A percentile compares a stretch with the other conserved stretches of the same genome.
These are phyloP conservation scores for Thraustotheca clavata DNA, from an alignment of 352 stramenopile genomes.

Conservation along the genomic window DNA sequence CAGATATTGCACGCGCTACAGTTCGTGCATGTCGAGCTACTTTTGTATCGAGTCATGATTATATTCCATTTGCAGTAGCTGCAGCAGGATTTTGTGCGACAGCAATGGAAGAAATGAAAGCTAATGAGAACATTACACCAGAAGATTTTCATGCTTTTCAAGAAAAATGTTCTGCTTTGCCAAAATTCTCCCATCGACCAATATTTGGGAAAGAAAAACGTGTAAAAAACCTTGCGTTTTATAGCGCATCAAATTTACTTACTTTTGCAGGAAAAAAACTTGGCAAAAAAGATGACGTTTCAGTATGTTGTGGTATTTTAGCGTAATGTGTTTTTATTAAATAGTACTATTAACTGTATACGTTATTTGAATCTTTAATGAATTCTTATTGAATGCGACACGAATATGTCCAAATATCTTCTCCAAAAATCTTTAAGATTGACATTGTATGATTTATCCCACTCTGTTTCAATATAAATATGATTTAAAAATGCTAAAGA, in stretches of 20 bases:
- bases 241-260: constrained; percentile 82
- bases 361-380: too few species aligned
- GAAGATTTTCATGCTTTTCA: constrained; percentile 66
- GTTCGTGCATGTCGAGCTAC: constrained; percentile 60
- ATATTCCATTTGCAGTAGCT: constrained; percentile 80
- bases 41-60: constrained; percentile 50
- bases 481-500: too few species aligned
- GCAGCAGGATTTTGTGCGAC: constrained; percentile 72
- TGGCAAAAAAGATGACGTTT: constrained; percentile 82
- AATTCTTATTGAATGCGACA: too few species aligned
- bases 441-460: too few species aligned
- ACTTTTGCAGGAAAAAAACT: constrained; percentile 83
- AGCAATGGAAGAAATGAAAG: constrained; percentile 65
- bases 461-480: too few species aligned
- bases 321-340: too few species aligned
- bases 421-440: too few species aligned
- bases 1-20: constrained; percentile 69
- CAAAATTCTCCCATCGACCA: constrained; percentile 46
- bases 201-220: constrained; percentile 76
- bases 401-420: too few species aligned
- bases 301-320: constrained; percentile 75
- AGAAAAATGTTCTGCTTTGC: constrained; percentile 60
- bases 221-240: constrained; percentile 79
- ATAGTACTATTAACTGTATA: too few species aligned
- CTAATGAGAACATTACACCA: constrained; percentile 45